Evolutionary conservation across 352 stramenopile genomes (phyloP).

Genomic region (Globisporangium middletonii): DNA sequence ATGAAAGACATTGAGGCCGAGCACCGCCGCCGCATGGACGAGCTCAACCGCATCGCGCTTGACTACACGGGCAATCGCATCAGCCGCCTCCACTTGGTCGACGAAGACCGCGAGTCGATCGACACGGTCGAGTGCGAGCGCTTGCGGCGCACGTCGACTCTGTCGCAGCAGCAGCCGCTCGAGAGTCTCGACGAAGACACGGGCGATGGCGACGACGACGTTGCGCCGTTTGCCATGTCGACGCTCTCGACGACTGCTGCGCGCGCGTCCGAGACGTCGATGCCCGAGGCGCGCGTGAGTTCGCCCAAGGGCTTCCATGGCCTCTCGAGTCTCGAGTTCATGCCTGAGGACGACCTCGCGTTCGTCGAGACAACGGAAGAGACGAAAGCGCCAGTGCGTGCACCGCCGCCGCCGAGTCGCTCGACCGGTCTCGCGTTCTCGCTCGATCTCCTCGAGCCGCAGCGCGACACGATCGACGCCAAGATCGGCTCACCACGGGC

Average conservation of each 20-base stretch:
- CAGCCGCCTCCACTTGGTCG: constrained; percentile 29
- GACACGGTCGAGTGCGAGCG: constrained; percentile 35
- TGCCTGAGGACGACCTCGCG: constrained; percentile 3
- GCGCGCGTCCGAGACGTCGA: constrained; percentile 5
- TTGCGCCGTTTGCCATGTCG: background rate
- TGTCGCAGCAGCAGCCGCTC: constrained; percentile 8
- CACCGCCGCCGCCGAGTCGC: background rate
- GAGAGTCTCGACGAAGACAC: constrained; percentile 6
- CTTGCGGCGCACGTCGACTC: constrained; percentile 10
- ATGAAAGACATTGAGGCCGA: constrained; percentile 43
- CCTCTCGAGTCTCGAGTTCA: constrained; percentile 10
- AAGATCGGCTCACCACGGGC: constrained; percentile 16
- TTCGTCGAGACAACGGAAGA: background rate
- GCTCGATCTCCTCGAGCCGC: constrained; percentile 12
- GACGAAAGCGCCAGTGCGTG: background rate
- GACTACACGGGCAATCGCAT: constrained; percentile 38
- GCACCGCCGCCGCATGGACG: constrained; percentile 53
- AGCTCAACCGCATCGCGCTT: constrained; percentile 46
- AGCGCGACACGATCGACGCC: constrained; percentile 5
- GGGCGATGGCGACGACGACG: background rate
- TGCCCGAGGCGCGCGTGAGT: constrained; percentile 4
- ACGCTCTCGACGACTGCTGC: background rate
- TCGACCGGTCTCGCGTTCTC: constrained; percentile 12
- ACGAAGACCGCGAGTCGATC: constrained; percentile 33
- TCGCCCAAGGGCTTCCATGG: background rate